Conservation (phyloP, 768 basidiomycete species). For the Pulveroboletus sp. region DNA sequence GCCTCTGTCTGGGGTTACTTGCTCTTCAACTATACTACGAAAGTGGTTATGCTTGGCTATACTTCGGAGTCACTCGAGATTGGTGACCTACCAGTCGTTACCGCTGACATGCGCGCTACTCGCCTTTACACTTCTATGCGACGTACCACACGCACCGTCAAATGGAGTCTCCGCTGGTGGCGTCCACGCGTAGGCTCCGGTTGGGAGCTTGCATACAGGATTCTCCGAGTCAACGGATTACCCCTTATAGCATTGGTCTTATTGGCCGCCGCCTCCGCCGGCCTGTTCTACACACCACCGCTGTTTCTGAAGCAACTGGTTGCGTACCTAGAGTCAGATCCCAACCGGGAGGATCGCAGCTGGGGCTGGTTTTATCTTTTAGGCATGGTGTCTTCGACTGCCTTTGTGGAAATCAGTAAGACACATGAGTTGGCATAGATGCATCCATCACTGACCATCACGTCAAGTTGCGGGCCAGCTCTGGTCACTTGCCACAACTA, state of each 20-base stretch:
- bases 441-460: constrained; percentile 4
- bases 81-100: constrained; percentile 82
- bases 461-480: constrained; percentile 63
- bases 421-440: background rate
- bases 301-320: constrained; percentile 63
- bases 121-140: constrained; percentile 67
- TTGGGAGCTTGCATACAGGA: constrained; percentile 58
- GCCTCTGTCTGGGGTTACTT: constrained; percentile 46
- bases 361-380: constrained; percentile 78
- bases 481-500: constrained; percentile 68
- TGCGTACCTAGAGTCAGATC: constrained; percentile 62
- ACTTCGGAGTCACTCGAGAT: constrained; percentile 73
- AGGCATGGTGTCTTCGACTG: constrained; percentile 47
- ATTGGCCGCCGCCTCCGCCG: constrained; percentile 56
- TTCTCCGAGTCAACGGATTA: constrained; percentile 54
- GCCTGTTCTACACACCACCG: constrained; percentile 63
- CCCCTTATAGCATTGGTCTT: constrained; percentile 40
- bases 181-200: constrained; percentile 59
- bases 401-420: constrained; percentile 43
- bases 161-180: constrained; percentile 56
- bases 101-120: constrained; percentile 66
- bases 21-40: constrained; percentile 86
- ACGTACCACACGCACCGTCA: constrained; percentile 46
- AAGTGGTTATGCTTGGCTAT: constrained; percentile 84
- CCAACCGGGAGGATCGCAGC: constrained; percentile 47